Evolutionary conservation across 768 basidiomycete species (phyloP).

Genomic region (Boletus reticulatus): DNA sequence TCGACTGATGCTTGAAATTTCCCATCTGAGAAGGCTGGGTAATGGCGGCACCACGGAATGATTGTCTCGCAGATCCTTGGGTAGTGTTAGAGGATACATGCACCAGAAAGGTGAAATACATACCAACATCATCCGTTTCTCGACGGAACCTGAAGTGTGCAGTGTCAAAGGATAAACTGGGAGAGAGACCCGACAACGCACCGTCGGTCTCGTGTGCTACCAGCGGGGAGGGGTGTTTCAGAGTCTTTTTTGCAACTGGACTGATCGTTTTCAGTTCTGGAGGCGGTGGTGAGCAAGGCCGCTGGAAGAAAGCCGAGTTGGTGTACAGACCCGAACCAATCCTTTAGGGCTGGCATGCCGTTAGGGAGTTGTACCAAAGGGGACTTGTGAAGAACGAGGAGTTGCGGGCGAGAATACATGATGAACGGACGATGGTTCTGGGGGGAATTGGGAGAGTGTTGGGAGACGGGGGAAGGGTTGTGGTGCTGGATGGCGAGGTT

Average conservation of each 20-base stretch:
- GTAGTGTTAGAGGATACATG: constrained; percentile 2
- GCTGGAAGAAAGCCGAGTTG: constrained; percentile 2
- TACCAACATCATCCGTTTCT: constrained; percentile 74
- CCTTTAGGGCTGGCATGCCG: constrained; percentile 79
- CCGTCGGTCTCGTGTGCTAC: constrained; percentile 67
- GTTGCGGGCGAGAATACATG: constrained; percentile 67
- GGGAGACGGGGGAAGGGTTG: constrained; percentile 9
- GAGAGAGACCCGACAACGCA: constrained; percentile 27
- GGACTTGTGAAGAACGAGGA: constrained; percentile 70
- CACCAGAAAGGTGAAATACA: constrained; percentile 15
- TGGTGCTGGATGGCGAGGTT: constrained; percentile 29
- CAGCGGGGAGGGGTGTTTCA: constrained; percentile 51
- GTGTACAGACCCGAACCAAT: constrained; percentile 80
- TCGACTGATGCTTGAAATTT: constrained; percentile 86
- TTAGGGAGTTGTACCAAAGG: constrained; percentile 67
- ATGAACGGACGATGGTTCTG: constrained; percentile 44
- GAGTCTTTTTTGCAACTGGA: constrained; percentile 54
- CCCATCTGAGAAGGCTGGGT: constrained; percentile 92
- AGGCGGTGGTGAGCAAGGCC: constrained; percentile 20
- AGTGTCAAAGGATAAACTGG: constrained; percentile 5
- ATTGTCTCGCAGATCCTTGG: constrained; percentile 59
- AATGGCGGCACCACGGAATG: constrained; percentile 60
- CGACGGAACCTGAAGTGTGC: constrained; percentile 58
- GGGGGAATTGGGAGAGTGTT: constrained; percentile 3
- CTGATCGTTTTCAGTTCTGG: constrained; percentile 47